Evolutionary conservation across 768 basidiomycete genomes (phyloP).

Genomic region (Exsudoporus frostii): DNA sequence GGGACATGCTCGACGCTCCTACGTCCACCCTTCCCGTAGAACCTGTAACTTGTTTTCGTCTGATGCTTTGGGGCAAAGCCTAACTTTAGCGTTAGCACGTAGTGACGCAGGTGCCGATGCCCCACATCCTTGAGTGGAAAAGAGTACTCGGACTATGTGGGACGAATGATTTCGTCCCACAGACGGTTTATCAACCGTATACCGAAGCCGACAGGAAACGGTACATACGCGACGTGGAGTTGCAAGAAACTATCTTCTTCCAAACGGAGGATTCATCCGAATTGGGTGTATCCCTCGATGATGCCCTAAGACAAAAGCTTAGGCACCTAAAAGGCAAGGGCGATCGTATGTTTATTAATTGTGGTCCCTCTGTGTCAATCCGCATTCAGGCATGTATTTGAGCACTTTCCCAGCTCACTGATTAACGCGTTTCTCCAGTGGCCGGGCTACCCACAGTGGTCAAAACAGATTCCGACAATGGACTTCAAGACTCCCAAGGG

Average conservation of each 20-base stretch:
- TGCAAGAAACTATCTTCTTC: conserved; percentile 67
- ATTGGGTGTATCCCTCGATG: conserved; percentile 59
- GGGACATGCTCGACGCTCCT: neutral
- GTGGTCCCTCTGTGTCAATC: conserved; percentile 79
- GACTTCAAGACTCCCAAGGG: conserved; percentile 78
- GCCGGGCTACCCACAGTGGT: conserved; percentile 79
- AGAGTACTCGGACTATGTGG: conserved; percentile 15
- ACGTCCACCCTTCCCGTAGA: neutral
- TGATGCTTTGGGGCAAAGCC: neutral
- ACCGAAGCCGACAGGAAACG: conserved; percentile 74
- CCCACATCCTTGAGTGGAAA: conserved; percentile 30
- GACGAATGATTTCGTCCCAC: conserved; percentile 58
- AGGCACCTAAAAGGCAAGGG: conserved; percentile 55
- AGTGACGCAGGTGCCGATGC: conserved; percentile 17
- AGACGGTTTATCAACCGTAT: conserved; percentile 70
- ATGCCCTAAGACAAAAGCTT: conserved; percentile 61
- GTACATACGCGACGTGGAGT: conserved; percentile 67
- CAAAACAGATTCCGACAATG: conserved; percentile 77
- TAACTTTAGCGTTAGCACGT: conserved; percentile 20
- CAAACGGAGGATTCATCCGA: conserved; percentile 49
- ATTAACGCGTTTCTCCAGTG: conserved; percentile 44
- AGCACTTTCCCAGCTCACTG: neutral
- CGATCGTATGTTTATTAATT: conserved; percentile 63
- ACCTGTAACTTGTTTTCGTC: conserved; percentile 9
- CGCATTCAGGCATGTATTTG: conserved; percentile 57